Conservation (phyloP, 768 basidiomycete genomes). For the Mycena albidolilacea region DNA sequence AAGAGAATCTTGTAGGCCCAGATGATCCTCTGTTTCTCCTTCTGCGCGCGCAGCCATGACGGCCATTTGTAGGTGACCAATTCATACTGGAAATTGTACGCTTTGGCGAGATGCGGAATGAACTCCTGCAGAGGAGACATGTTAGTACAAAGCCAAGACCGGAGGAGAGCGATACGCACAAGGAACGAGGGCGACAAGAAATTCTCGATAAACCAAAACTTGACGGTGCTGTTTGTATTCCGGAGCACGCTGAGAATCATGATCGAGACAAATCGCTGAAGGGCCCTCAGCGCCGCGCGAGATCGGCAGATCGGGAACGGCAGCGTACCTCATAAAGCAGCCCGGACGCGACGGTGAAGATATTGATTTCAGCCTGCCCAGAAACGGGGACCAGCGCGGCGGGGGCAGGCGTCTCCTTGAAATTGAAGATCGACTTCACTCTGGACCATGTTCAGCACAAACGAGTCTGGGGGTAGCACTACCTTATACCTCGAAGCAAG, state of each 20-base stretch:
- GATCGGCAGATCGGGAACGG: not conserved
- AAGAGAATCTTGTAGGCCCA: slow-evolving; percentile 99
- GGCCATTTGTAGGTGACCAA: slow-evolving; percentile 99
- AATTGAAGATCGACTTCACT: slow-evolving; percentile 61
- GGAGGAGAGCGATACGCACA: slow-evolving; percentile 58
- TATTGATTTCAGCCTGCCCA: slow-evolving; percentile 93
- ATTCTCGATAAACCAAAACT: slow-evolving; percentile 99
- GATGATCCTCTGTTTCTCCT: slow-evolving; percentile 97
- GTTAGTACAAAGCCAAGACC: not conserved
- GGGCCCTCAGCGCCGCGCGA: slow-evolving; percentile 19
- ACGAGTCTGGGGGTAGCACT: slow-evolving; percentile 18
- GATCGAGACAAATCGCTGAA: slow-evolving; percentile 94
- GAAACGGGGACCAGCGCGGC: slow-evolving; percentile 40
- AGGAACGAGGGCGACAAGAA: slow-evolving; percentile 98
- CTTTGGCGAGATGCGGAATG: slow-evolving; percentile 91
- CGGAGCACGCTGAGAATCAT: slow-evolving; percentile 97
- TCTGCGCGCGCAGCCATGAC: slow-evolving; percentile 96
- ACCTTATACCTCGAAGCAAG: slow-evolving; percentile 66
- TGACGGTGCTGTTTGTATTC: slow-evolving; percentile 95
- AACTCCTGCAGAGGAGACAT: slow-evolving; percentile 75
- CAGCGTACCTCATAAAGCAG: slow-evolving; percentile 89
- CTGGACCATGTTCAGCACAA: slow-evolving; percentile 50
- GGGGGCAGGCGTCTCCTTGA: slow-evolving; percentile 47
- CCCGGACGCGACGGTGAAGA: slow-evolving; percentile 98
- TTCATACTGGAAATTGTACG: slow-evolving; percentile 96